Evolutionary conservation across 345 rosid species (phyloP).

Genomic region (Salix koriyanagi): DNA sequence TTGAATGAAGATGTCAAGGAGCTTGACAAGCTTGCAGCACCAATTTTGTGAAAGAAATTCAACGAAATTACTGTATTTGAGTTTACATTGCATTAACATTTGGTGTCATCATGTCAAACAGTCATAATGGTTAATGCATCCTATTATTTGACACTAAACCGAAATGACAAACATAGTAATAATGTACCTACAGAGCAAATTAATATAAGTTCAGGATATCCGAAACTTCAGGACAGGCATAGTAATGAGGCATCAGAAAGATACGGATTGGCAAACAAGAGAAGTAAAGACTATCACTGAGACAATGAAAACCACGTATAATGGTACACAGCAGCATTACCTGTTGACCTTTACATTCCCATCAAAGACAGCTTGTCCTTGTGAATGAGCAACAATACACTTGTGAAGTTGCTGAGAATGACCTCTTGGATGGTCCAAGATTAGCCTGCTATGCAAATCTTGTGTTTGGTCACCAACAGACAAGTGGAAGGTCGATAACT

Average conservation of each 20-base stretch:
- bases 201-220: neutral
- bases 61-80: neutral
- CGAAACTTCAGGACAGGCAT: neutral
- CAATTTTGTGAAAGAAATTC: neutral
- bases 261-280: neutral
- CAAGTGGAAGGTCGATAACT: slow-evolving; percentile 74
- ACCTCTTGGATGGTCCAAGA: slow-evolving; percentile 91
- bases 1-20: neutral
- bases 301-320: neutral
- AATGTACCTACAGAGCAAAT: neutral
- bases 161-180: neutral
- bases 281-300: neutral
- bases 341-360: slow-evolving; percentile 86
- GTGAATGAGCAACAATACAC: slow-evolving; percentile 87
- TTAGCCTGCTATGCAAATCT: slow-evolving; percentile 77
- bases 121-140: neutral
- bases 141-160: neutral
- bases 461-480: slow-evolving; percentile 68
- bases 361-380: slow-evolving; percentile 89
- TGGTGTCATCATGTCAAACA: neutral
- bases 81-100: neutral
- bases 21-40: neutral
- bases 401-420: slow-evolving; percentile 77
- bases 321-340: slow-evolving; percentile 29
- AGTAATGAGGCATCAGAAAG: neutral